Conservation (phyloP, 805 yeast species). For the Candida pseudoglaebosa region DNA sequence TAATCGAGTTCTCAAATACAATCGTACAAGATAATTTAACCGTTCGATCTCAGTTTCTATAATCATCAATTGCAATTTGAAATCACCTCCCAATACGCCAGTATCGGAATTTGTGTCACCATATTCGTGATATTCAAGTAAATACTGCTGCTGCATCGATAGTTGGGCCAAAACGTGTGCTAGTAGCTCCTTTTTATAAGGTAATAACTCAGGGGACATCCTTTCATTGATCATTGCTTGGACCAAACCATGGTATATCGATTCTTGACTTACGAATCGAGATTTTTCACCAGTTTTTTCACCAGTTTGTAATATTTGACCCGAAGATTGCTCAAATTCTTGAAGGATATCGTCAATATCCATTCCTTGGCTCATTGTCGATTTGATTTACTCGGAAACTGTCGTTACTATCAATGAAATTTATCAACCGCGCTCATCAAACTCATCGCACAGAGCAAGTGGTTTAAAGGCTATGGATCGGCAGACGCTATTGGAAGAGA, state of each 20-base stretch:
- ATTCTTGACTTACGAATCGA: conserved; percentile 3
- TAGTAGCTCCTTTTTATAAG: conserved; percentile 61
- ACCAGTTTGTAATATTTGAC: no score
- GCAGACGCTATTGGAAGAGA: conserved; percentile 36
- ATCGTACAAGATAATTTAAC: conserved; percentile 72
- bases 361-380: conserved; percentile 10
- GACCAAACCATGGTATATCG: conserved; percentile 44
- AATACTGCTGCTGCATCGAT: conserved; percentile 66
- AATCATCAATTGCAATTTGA: conserved; percentile 74
- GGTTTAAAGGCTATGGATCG: conserved; percentile 30
- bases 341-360: conserved; percentile 68
- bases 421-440: not conserved
- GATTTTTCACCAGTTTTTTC: conserved; percentile 1
- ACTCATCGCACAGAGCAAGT: not conserved
- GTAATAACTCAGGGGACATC: conserved; percentile 80
- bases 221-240: conserved; percentile 81
- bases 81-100: conserved; percentile 40
- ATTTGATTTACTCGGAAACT: not conserved
- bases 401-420: not conserved
- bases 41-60: conserved; percentile 92
- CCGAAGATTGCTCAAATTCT: conserved; percentile 70
- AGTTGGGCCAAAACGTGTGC: conserved; percentile 55
- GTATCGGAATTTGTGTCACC: conserved; percentile 50
- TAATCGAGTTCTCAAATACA: conserved; percentile 75
- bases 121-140: conserved; percentile 72